A percentile compares a stretch with the other conserved stretches of the same genome.
phyloP scores from a whole-genome alignment of 2,329 filamentous ascomycete species.

The Penicillium hordei region DNA sequence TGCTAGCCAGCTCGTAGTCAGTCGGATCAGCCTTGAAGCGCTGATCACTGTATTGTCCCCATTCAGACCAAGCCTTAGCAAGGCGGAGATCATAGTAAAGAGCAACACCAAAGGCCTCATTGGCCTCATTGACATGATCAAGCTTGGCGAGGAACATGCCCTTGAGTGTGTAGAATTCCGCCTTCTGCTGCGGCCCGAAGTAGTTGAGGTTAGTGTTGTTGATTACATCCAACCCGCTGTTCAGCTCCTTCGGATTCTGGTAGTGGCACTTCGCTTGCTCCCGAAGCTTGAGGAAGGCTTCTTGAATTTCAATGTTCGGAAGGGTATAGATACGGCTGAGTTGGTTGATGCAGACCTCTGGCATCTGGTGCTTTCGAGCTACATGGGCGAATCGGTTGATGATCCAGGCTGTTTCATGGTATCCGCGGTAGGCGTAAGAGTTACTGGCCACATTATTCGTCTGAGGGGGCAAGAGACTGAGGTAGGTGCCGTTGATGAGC shows the following conservation, averaged over 20 bases:
- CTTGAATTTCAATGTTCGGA: conserved; percentile 98
- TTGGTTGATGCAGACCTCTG: conserved; percentile 96
- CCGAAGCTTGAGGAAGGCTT: conserved; percentile 96
- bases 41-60: conserved; percentile 96
- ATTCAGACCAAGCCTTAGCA: conserved; percentile 98
- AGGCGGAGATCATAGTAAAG: conserved; percentile 94
- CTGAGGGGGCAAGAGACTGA: conserved; percentile 76
- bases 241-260: conserved; percentile 89
- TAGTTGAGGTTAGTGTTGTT: conserved; percentile 99
- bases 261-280: conserved; percentile 99
- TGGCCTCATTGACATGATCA: conserved; percentile 83
- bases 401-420: conserved; percentile 99
- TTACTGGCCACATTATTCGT: conserved; percentile 81
- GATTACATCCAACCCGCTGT: conserved; percentile 92
- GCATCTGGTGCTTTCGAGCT: conserved; percentile 91
- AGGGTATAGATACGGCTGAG: conserved; percentile 97
- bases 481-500: conserved; percentile 91
- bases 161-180: conserved; percentile 98
- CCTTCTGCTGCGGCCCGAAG: conserved; percentile 93
- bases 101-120: conserved; percentile 90
- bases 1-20: conserved; percentile 79
- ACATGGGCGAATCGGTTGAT: conserved; percentile 99
- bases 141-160: conserved; percentile 98
- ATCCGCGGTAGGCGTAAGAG: conserved; percentile 93
- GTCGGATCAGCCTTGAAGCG: conserved; percentile 88